These are phyloP conservation scores for Yamadazyma atmosphaerica DNA, from an alignment of 1,139 yeast species.

Conservation along the genomic window DNA sequence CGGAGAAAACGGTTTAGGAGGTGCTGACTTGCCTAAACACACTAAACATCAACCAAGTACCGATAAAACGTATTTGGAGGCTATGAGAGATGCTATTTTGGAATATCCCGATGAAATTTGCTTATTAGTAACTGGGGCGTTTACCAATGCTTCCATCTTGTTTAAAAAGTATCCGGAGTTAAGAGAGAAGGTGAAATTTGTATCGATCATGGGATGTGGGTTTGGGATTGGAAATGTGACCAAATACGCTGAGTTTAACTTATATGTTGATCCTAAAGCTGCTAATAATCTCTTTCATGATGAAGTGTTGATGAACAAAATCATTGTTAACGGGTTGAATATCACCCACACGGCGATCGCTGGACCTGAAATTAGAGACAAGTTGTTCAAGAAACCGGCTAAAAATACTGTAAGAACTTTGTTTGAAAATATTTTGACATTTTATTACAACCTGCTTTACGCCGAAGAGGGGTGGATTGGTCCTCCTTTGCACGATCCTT, in stretches of 20 bases:
- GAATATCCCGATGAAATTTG: conserved; percentile 48
- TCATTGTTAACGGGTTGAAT: conserved; percentile 64
- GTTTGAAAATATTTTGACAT: conserved; percentile 58
- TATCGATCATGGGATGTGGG: conserved; percentile 81
- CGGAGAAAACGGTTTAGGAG: conserved; percentile 76
- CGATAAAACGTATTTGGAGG: conserved; percentile 52
- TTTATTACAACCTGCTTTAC: conserved; percentile 42
- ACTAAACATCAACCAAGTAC: conserved; percentile 32
- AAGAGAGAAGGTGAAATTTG: conserved; percentile 41
- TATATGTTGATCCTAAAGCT: conserved; percentile 75
- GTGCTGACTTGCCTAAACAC: conserved; percentile 56
- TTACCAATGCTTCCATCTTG: conserved; percentile 66
- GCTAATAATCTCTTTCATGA: conserved; percentile 57
- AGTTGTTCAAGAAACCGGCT: conserved; percentile 19
- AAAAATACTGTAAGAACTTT: conserved; percentile 42
- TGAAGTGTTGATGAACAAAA: conserved; percentile 44
- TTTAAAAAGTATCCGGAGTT: conserved; percentile 53
- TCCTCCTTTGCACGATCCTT: conserved; percentile 83
- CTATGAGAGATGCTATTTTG: conserved; percentile 52
- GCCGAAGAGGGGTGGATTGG: conserved; percentile 37
- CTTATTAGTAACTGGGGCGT: conserved; percentile 68
- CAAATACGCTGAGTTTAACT: conserved; percentile 73
- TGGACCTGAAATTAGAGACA: conserved; percentile 40
- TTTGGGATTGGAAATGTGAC: conserved; percentile 49
- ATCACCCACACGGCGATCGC: conserved; percentile 72